Base-by-base conservation (phyloP, 371 early-diverging fungal genomes). In the Mortierella sp. region DNA sequence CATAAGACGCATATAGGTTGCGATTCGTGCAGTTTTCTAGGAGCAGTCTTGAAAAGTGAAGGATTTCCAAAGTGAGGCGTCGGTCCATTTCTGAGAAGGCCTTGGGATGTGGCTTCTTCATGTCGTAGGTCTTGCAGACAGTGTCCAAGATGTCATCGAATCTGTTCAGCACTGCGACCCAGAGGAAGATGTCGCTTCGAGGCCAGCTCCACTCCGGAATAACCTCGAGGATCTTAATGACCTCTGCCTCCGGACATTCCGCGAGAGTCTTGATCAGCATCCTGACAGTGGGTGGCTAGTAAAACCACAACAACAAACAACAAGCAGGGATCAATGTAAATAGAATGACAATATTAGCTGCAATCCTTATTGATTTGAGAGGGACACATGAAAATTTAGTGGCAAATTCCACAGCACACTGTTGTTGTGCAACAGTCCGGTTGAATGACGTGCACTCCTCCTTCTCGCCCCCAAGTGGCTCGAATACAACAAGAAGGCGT, bases 11-110 rank as follows among this genome's bases (percentile, higher is more conserved):
- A 82, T 97, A 99, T 31, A 99, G 88, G 72, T 94, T 96, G 74
- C 99, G 91, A 80, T 97, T 99, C 44, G 98, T 96, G 83, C 97
- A 97, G 79, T 95, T 96, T 75, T 99, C 99, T 87, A 97, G 93
- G 65, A 99, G 86, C 26, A 91, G 85, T 44, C 92, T 88, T 22
- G 97, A 93, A 55, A 98, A 91, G 43, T 89, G 82, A 68, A 97
- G 79, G 31, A 98, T 91, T 14, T 94, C 89, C 13, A 96, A 73
- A 41, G 97, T 70, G 45, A 94, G 76, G 16, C 73, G 53, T 72
- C 90, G 91, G 41, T 90, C 91, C 31, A 74, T 74, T 6, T 75
- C 44, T 22, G 91, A 85, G 74, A 96, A 94, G 7, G 85, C 87
- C 71, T 77, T 86, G 19, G 88, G 77, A 78, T 95, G 94, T n/a